Conservation (phyloP, 2,329 filamentous ascomycete genomes). For the Clonostachys chloroleuca region DNA sequence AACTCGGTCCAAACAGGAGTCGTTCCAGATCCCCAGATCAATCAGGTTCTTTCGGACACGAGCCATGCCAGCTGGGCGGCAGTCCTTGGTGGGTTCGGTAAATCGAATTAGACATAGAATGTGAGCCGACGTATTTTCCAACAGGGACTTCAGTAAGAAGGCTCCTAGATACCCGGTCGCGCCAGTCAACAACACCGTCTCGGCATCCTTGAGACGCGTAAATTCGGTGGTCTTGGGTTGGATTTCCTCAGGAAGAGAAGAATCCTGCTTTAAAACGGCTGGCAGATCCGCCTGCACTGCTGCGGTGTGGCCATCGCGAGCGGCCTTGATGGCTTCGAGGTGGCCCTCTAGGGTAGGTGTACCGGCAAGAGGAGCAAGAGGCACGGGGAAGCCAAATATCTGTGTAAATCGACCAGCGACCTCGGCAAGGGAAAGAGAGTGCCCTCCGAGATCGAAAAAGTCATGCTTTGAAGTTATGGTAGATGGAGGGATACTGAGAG, state of each 20-base stretch:
- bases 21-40: conserved; percentile 74
- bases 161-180: conserved; percentile 74
- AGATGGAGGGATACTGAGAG: conserved; percentile 58
- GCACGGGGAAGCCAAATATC: conserved; percentile 69
- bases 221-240: conserved; percentile 48
- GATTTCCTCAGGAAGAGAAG: conserved; percentile 66
- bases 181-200: conserved; percentile 69
- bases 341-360: conserved; percentile 70
- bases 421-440: conserved; percentile 74
- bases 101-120: conserved; percentile 73
- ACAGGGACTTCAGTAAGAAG: conserved; percentile 64
- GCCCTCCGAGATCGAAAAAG: conserved; percentile 79
- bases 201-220: conserved; percentile 57
- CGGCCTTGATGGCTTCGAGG: conserved; percentile 63
- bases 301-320: conserved; percentile 68
- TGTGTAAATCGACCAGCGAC: conserved; percentile 66
- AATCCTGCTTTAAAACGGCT: conserved; percentile 62
- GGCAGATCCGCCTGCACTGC: conserved; percentile 74
- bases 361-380: conserved; percentile 66
- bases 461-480: conserved; percentile 66
- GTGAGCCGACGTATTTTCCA: conserved; percentile 63
- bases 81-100: conserved; percentile 59
- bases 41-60: conserved; percentile 71
- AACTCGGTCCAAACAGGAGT: conserved; percentile 73
- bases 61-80: conserved; percentile 63